These are phyloP conservation scores for Ophiostoma sp. DNA, from an alignment of 2,329 filamentous ascomycete genomes.

Conservation along the genomic window DNA sequence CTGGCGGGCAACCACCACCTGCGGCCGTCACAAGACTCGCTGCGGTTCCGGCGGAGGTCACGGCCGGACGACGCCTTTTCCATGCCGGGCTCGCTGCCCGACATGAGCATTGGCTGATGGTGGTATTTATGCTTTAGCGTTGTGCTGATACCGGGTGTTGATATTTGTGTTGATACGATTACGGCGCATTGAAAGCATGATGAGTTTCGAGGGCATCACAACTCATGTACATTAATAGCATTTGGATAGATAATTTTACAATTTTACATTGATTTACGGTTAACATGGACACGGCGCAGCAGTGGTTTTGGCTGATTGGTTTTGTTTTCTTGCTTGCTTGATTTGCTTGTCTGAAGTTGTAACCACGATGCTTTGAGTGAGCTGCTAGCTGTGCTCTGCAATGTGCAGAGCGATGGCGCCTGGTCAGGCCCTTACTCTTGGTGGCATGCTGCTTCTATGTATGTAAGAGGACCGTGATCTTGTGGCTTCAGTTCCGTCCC, in stretches of 20 bases:
- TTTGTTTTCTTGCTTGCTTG: too few relatives aligned
- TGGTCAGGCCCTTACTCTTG: too few relatives aligned
- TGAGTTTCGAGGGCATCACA: neutral
- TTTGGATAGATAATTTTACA: neutral
- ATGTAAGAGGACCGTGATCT: too few relatives aligned
- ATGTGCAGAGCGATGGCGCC: too few relatives aligned
- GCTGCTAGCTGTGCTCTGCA: too few relatives aligned
- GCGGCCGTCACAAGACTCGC: constrained; percentile 30
- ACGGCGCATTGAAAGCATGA: neutral
- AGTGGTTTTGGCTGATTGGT: too few relatives aligned
- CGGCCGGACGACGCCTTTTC: constrained; percentile 37
- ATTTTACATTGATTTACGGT: neutral
- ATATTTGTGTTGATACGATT: neutral
- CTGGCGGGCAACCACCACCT: constrained; percentile 16
- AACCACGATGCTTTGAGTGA: too few relatives aligned
- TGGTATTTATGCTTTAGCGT: neutral
- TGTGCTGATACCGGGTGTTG: neutral
- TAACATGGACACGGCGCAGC: too few relatives aligned
- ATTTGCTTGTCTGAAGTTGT: too few relatives aligned
- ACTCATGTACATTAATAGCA: constrained; percentile 9
- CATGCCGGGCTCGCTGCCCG: constrained; percentile 46
- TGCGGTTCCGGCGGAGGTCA: constrained; percentile 39
- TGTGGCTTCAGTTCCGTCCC: too few relatives aligned
- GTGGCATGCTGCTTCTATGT: too few relatives aligned
- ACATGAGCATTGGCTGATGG: constrained; percentile 29